Evolutionary conservation across 176 grass and related monocot genomes (phyloP).

Genomic region (Phragmites australis): DNA sequence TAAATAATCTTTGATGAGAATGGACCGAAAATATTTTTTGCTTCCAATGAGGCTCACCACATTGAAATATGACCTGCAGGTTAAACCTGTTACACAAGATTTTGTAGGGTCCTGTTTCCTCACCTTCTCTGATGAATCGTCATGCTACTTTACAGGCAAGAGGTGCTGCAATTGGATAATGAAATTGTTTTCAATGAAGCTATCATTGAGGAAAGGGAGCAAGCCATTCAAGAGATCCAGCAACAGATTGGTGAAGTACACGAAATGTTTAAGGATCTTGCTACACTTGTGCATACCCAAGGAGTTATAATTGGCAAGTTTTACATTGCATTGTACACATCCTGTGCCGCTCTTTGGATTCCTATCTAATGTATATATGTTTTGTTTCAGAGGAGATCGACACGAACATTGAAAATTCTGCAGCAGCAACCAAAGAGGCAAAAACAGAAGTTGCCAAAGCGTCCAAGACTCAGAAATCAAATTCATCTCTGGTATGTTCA

Average conservation of each 20-base stretch:
- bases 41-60: background rate
- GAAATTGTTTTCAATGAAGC: conserved; percentile 96
- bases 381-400: conserved; percentile 80
- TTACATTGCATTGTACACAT: conserved; percentile 7
- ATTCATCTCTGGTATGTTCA: conserved; percentile 74
- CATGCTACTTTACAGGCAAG: conserved; percentile 61
- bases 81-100: background rate
- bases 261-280: conserved; percentile 96
- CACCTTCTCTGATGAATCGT: background rate
- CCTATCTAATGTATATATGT: conserved; percentile 13
- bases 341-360: background rate
- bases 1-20: background rate
- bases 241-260: conserved; percentile 95
- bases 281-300: conserved; percentile 85
- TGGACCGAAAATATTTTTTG: background rate
- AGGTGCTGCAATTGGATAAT: conserved; percentile 86
- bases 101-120: background rate
- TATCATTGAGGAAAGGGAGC: conserved; percentile 94
- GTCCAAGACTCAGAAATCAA: conserved; percentile 84
- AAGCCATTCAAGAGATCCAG: conserved; percentile 91
- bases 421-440: conserved; percentile 53
- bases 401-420: conserved; percentile 75
- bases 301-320: conserved; percentile 71
- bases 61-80: conserved; percentile 12
- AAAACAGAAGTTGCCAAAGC: conserved; percentile 69